A percentile compares a stretch with the other conserved stretches of the same genome.
Conservation (phyloP, 805 yeast species). For the Priceomyces melissophilus region DNA sequence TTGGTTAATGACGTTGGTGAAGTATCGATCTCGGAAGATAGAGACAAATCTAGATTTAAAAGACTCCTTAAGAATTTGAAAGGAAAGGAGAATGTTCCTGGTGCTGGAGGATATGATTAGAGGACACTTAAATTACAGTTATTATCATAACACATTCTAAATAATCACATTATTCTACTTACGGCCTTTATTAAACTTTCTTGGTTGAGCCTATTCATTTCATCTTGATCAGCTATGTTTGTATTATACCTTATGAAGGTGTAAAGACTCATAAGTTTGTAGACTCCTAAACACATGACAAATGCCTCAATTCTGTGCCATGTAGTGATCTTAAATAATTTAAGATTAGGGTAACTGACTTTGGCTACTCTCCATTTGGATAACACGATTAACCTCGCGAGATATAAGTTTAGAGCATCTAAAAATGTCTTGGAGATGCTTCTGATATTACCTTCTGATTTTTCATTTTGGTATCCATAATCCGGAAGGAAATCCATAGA, state of each 20-base stretch:
- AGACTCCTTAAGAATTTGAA: conserved; percentile 61
- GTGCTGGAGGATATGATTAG: conserved; percentile 60
- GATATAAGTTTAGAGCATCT: conserved; percentile 29
- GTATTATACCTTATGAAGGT: conserved; percentile 23
- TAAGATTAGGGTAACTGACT: conserved; percentile 36
- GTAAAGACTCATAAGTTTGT: conserved; percentile 35
- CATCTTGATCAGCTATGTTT: conserved; percentile 7
- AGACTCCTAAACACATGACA: conserved; percentile 33
- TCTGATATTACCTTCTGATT: conserved; percentile 12
- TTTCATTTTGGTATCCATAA: conserved; percentile 12
- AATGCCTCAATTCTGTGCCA: conserved; percentile 34
- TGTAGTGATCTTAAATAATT: conserved; percentile 17
- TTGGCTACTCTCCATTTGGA: conserved; percentile 42
- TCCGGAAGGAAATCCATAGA: conserved; percentile 19
- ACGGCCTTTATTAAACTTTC: conserved; percentile 16
- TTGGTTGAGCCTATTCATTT: conserved; percentile 10
- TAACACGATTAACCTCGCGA: conserved; percentile 31
- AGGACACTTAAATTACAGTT: not conserved
- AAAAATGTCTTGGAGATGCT: conserved; percentile 22
- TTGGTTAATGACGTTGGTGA: conserved; percentile 46
- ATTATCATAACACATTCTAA: not conserved
- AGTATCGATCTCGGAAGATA: conserved; percentile 38
- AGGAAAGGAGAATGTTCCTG: conserved; percentile 72
- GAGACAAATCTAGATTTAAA: conserved; percentile 70
- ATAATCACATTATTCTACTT: conserved; percentile 19